Conservation (phyloP, 2,329 filamentous ascomycete genomes). For the Penicillium sp. region DNA sequence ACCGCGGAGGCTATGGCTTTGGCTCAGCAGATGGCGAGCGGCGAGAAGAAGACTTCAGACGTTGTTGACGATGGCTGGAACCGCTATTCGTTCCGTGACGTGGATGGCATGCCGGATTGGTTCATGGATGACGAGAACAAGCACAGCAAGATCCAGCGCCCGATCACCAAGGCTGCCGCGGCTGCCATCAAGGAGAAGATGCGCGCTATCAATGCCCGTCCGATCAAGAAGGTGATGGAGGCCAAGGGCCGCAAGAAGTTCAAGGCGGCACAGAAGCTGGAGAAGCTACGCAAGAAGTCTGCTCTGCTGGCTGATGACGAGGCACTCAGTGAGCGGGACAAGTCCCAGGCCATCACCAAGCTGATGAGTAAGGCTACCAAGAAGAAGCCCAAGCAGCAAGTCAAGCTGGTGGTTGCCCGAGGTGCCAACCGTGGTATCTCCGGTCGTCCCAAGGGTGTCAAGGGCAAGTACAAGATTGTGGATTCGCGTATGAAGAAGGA, state of each 20-base stretch:
- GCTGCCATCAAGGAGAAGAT: slow-evolving; percentile 91
- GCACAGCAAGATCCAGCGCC: slow-evolving; percentile 80
- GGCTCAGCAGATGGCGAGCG: slow-evolving; percentile 85
- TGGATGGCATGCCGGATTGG: slow-evolving; percentile 93
- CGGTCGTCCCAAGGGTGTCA: slow-evolving; percentile 84
- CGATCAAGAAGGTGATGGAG: slow-evolving; percentile 98
- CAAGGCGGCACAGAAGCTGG: slow-evolving; percentile 82
- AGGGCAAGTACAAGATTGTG: slow-evolving; percentile 97
- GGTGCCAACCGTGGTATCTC: slow-evolving; percentile 81
- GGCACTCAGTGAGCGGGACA: slow-evolving; percentile 92
- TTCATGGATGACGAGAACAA: slow-evolving; percentile 88
- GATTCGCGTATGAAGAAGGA: slow-evolving; percentile 97
- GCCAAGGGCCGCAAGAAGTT: slow-evolving; percentile 96
- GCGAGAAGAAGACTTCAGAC: slow-evolving; percentile 74
- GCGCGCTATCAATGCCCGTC: slow-evolving; percentile 87
- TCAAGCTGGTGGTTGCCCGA: slow-evolving; percentile 84
- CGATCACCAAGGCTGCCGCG: slow-evolving; percentile 88
- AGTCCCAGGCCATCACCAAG: slow-evolving; percentile 78
- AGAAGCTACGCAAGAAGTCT: slow-evolving; percentile 98
- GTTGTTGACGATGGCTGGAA: slow-evolving; percentile 91
- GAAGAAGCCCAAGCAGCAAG: slow-evolving; percentile 79
- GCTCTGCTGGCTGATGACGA: slow-evolving; percentile 85
- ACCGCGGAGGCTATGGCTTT: slow-evolving; percentile 99
- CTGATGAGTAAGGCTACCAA: slow-evolving; percentile 78
- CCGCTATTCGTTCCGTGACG: slow-evolving; percentile 84